Evolutionary conservation across 805 yeast genomes (phyloP).

Genomic region (Candida endomychidarum): DNA sequence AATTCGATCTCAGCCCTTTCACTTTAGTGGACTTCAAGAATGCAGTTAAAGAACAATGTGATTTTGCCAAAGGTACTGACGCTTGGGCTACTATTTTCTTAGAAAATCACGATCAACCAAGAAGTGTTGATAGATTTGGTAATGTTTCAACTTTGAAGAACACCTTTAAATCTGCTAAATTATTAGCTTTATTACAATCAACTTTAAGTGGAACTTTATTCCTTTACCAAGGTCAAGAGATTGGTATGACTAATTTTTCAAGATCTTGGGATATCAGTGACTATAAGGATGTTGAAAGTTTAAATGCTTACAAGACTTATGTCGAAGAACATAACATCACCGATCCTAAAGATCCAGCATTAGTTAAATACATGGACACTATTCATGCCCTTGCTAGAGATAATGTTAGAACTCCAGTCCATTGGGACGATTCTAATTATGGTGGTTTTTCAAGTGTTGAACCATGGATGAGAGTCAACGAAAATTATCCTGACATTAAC

Average conservation of each 20-base stretch:
- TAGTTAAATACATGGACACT: constrained; percentile 27
- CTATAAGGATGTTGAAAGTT: constrained; percentile 50
- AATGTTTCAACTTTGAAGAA: constrained; percentile 28
- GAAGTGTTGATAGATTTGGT: constrained; percentile 54
- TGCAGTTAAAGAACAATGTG: constrained; percentile 33
- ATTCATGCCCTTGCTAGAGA: constrained; percentile 48
- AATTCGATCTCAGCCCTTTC: constrained; percentile 30
- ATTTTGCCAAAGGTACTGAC: constrained; percentile 47
- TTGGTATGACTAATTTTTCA: constrained; percentile 54
- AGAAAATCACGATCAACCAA: constrained; percentile 62
- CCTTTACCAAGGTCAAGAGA: constrained; percentile 62
- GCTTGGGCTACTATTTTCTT: constrained; percentile 57
- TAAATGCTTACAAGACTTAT: constrained; percentile 37
- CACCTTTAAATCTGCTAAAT: constrained; percentile 45
- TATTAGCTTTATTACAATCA: constrained; percentile 45
- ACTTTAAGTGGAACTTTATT: constrained; percentile 55
- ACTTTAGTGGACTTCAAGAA: constrained; percentile 41
- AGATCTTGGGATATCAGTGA: constrained; percentile 47
- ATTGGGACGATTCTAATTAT: constrained; percentile 45
- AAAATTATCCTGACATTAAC: constrained; percentile 49
- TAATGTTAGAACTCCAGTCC: constrained; percentile 57
- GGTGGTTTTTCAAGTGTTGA: constrained; percentile 49
- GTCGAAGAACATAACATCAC: constrained; percentile 26
- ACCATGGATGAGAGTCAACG: constrained; percentile 57
- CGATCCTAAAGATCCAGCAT: constrained; percentile 15